Base-by-base conservation (phyloP, 164 flowering plant genomes). In the Stephania japonica region DNA sequence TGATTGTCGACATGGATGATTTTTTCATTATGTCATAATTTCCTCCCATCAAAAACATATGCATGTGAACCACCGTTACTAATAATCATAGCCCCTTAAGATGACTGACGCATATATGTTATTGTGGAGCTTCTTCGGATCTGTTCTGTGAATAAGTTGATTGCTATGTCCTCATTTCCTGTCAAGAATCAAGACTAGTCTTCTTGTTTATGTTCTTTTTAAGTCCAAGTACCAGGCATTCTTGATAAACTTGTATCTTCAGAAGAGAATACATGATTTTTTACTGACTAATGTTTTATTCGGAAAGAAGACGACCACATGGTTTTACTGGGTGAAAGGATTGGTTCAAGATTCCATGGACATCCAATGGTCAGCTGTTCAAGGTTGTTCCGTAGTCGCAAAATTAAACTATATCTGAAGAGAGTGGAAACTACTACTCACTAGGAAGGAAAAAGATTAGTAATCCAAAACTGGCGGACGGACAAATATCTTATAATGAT, bases 401-500 rank as follows among this genome's bases (percentile, higher is more conserved):
- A 59, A 24, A n/a, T 59, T 59, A 59, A 21, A 59, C 23, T n/a
- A 59, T n/a, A 59, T 7, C 25, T 1, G 16, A 14, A 32, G 38
- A 50, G 12, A 50, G n/a, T 12, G 59, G 59, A 8, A 50, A 50
- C 21, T 9, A 18, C 8, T 59, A 59, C 25, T 3, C 2, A 59
- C 24, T 19, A 24, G 24, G 7, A 59, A 59, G 6, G 7, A 56
- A 59, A 59, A 59, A 18, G 21, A 24, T 59, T 59, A 7, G 64
- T 6, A 59, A n/a, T 59, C 7, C 10, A 10, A 24, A 21, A 56
- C n/a, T 56, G 62, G 62, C 21, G 19, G 62, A 59, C 53, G 10
- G 53, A 47, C 16, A 47, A 47, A 16, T 2, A 11, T 47, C 12
- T 59, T 96, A 65, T 67, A 21, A n/a, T 50, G 42, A 27, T 77